Evolutionary conservation across 2,329 filamentous ascomycete species (phyloP).

Genomic region (Chaetomium olivaceum): DNA sequence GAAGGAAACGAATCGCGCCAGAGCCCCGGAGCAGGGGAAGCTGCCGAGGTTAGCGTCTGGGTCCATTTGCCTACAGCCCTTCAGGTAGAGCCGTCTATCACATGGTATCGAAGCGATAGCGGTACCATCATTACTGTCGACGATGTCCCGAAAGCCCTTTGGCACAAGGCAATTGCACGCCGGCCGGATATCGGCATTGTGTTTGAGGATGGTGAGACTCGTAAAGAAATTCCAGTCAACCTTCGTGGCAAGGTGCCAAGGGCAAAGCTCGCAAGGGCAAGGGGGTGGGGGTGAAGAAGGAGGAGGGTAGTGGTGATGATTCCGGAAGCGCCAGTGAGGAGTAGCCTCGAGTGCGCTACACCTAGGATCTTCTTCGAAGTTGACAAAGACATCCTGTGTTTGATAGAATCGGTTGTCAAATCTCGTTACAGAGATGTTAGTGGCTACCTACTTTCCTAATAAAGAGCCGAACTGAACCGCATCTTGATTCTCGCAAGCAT

Average conservation of each 20-base stretch:
- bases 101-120: constrained; percentile 42
- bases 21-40: constrained; percentile 34
- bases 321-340: constrained; percentile 39
- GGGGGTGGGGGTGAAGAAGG: constrained; percentile 24
- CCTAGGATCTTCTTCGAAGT: too few species aligned
- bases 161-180: constrained; percentile 46
- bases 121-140: constrained; percentile 41
- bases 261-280: constrained; percentile 44
- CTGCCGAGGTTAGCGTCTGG: constrained; percentile 47
- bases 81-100: constrained; percentile 37
- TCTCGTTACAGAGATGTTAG: too few species aligned
- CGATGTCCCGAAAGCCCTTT: constrained; percentile 40
- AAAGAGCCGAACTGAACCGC: too few species aligned
- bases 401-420: too few species aligned
- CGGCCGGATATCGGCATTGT: constrained; percentile 45
- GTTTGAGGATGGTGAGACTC: constrained; percentile 46
- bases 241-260: constrained; percentile 45
- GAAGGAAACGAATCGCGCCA: constrained; percentile 26
- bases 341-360: not conserved
- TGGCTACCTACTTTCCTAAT: too few species aligned
- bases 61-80: constrained; percentile 42
- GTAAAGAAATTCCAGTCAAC: constrained; percentile 46
- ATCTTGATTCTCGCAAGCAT: too few species aligned
- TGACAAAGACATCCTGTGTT: too few species aligned
- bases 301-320: constrained; percentile 36